Percentiles rank a stretch among this genome's conserved stretches.
Conservation (phyloP, 179 eudicot species). For the Beta macrorhiza region DNA sequence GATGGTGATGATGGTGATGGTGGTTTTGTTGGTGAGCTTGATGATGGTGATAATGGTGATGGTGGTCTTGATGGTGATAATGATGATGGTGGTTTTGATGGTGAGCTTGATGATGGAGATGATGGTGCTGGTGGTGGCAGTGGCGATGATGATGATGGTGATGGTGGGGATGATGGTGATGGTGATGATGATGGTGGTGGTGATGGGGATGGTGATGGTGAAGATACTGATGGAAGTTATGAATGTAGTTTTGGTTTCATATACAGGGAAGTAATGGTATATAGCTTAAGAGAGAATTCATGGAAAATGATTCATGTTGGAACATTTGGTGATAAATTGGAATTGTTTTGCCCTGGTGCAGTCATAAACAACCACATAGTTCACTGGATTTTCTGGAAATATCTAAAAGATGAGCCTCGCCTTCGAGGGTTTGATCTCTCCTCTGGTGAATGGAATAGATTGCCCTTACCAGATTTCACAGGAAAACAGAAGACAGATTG, state of each 20-base stretch:
- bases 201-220: neutral
- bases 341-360: constrained; percentile 12
- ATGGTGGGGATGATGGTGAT: too few relatives aligned
- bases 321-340: neutral
- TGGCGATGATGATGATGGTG: too few relatives aligned
- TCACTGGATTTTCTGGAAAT: constrained; percentile 5
- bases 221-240: neutral
- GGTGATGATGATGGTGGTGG: too few relatives aligned
- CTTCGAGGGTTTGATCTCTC: constrained; percentile 4
- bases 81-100: too few relatives aligned
- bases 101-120: too few relatives aligned
- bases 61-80: neutral
- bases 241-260: constrained; percentile 7
- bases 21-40: too few relatives aligned
- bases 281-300: neutral
- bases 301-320: neutral
- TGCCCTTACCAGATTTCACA: constrained; percentile 1
- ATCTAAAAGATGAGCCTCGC: neutral
- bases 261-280: neutral
- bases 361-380: neutral
- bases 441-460: neutral
- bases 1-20: neutral
- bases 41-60: neutral
- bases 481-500: neutral
- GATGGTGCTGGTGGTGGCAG: too few relatives aligned